Conservation (phyloP, 495 filamentous ascomycete species). For the Neohortaea acidophila region DNA sequence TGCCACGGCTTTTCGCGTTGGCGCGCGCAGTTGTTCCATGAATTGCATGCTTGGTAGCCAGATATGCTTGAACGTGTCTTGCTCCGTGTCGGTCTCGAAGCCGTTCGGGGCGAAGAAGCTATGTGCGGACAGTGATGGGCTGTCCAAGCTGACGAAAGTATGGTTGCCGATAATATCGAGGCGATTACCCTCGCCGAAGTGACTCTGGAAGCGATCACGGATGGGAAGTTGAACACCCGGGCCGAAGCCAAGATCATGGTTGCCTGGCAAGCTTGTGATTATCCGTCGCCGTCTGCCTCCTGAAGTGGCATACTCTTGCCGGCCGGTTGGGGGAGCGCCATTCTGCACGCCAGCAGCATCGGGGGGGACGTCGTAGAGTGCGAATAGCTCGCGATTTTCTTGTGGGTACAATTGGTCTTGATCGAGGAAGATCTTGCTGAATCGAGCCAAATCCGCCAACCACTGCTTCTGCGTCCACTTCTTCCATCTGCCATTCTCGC, state of each 20-base stretch:
- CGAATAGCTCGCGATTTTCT: background rate
- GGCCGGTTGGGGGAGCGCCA: constrained; percentile 6
- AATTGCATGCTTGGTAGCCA: constrained; percentile 68
- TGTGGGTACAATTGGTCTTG: constrained; percentile 12
- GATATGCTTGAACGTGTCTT: constrained; percentile 31
- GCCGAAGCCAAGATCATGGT: constrained; percentile 94
- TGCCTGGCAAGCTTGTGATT: constrained; percentile 74
- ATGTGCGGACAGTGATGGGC: constrained; percentile 67
- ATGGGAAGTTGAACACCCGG: constrained; percentile 64
- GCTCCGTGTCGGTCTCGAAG: constrained; percentile 20
- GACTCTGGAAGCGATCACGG: constrained; percentile 66
- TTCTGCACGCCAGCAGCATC: constrained; percentile 12
- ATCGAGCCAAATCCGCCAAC: constrained; percentile 16
- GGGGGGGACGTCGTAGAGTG: constrained; percentile 8
- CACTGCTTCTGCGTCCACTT: constrained; percentile 15
- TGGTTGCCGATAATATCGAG: constrained; percentile 89
- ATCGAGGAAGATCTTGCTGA: constrained; percentile 17
- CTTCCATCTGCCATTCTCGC: constrained; percentile 12
- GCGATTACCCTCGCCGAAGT: constrained; percentile 77
- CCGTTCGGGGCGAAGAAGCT: constrained; percentile 35
- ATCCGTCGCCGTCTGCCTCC: constrained; percentile 38
- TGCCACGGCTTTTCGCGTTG: constrained; percentile 35
- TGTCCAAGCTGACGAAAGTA: constrained; percentile 83
- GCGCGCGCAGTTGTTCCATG: constrained; percentile 42
- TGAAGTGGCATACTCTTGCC: constrained; percentile 11